These are phyloP conservation scores for Herpetomonas samuelpessoai DNA, from an alignment of 208 protist genomes.

Conservation along the genomic window DNA sequence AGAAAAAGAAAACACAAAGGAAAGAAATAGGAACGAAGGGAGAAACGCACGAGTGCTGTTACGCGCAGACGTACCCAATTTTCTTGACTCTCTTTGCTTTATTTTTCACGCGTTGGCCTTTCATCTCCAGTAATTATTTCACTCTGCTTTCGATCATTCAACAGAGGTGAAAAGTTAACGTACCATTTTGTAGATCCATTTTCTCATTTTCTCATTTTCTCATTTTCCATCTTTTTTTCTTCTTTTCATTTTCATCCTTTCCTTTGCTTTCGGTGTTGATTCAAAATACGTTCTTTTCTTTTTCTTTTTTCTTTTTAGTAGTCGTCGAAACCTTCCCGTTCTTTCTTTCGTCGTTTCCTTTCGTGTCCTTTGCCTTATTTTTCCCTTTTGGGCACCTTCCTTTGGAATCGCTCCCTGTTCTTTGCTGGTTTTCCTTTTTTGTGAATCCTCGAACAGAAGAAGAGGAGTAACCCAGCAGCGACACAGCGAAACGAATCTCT, in stretches of 20 bases:
- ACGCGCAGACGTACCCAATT: constrained; percentile 5
- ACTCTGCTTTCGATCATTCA: too few species aligned
- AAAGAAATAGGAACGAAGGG: neutral
- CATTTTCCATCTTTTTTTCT: too few species aligned
- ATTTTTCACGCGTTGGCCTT: too few species aligned
- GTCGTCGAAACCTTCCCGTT: neutral
- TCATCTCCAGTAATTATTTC: too few species aligned
- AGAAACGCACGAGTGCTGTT: neutral
- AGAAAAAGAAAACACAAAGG: neutral
- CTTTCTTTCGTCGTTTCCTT: constrained; percentile 3
- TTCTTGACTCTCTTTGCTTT: constrained; percentile 12
- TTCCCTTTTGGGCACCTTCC: neutral
- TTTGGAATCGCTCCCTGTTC: neutral
- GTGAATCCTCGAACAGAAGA: too few species aligned
- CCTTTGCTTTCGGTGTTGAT: neutral
- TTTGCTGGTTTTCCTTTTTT: constrained; percentile 6
- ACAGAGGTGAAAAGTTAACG: too few species aligned
- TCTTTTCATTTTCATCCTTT: neutral
- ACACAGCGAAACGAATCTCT: too few species aligned
- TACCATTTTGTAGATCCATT: too few species aligned
- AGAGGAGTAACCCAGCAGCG: too few species aligned
- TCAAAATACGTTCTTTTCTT: neutral
- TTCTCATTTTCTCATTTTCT: too few species aligned
- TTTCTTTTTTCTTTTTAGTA: constrained; percentile 7
- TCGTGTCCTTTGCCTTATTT: constrained; percentile 3